phyloP scores from a whole-genome alignment of 768 basidiomycete species.

The Pilatotrama ljubarskyi region DNA sequence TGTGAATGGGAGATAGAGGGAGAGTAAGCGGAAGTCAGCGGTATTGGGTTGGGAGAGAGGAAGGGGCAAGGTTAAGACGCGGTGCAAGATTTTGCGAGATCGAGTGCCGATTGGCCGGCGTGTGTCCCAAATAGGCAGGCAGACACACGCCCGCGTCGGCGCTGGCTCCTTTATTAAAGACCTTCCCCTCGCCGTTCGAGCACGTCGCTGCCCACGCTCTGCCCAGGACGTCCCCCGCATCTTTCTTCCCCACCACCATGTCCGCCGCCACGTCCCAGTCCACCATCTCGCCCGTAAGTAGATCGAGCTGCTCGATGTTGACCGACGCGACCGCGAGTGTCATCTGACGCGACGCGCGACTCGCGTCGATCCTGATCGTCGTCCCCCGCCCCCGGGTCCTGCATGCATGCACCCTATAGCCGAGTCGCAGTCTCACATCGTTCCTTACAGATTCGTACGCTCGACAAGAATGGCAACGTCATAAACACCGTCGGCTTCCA shows the following conservation, averaged over 20 bases:
- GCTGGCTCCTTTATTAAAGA: background rate
- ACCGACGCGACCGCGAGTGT: background rate
- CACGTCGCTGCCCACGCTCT: background rate
- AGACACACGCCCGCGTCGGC: background rate
- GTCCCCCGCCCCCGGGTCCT: background rate
- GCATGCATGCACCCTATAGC: background rate
- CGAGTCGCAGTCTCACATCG: background rate
- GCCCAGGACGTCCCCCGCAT: background rate
- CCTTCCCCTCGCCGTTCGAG: background rate
- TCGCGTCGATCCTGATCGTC: constrained; percentile 3
- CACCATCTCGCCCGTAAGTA: constrained; percentile 14
- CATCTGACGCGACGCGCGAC: constrained; percentile 16
- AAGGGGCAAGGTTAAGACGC: background rate
- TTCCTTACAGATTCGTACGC: constrained; percentile 51
- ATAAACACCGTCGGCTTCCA: constrained; percentile 81
- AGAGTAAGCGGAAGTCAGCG: constrained; percentile 4
- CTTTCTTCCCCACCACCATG: constrained; percentile 12
- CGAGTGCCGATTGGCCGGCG: constrained; percentile 11
- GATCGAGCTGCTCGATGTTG: background rate
- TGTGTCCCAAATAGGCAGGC: background rate
- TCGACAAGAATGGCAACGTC: constrained; percentile 74
- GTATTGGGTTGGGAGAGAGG: background rate
- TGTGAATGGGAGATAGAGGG: constrained; percentile 6
- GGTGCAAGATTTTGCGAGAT: constrained; percentile 10
- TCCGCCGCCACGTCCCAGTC: constrained; percentile 9